Conservation (phyloP, 2,329 filamentous ascomycete genomes). For the Talaromyces sp. region DNA sequence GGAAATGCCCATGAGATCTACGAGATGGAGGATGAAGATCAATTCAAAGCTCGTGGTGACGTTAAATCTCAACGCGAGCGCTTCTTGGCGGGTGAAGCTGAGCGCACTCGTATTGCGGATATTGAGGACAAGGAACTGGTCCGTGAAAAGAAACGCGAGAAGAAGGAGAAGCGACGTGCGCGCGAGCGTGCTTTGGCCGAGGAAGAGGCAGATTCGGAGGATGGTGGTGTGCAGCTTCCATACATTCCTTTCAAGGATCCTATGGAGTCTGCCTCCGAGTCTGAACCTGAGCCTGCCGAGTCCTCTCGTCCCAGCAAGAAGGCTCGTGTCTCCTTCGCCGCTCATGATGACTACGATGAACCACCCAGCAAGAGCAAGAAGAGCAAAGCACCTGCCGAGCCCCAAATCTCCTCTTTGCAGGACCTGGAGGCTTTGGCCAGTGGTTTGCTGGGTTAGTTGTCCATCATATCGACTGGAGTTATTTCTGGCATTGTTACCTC, state of each 20-base stretch:
- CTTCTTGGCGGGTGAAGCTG: conserved; percentile 77
- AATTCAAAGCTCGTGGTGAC: conserved; percentile 74
- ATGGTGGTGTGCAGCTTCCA: conserved; percentile 21
- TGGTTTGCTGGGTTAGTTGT: conserved; percentile 41
- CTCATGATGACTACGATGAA: conserved; percentile 31
- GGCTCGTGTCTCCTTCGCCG: conserved; percentile 43
- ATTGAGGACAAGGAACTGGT: conserved; percentile 78
- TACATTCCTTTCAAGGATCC: conserved; percentile 25
- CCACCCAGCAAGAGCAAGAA: conserved; percentile 32
- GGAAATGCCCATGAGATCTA: conserved; percentile 83
- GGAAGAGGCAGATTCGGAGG: conserved; percentile 33
- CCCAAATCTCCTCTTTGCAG: conserved; percentile 49
- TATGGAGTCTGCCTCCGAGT: conserved; percentile 25
- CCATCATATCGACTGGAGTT: conserved; percentile 7
- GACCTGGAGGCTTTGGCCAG: conserved; percentile 52
- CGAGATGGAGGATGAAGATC: conserved; percentile 81
- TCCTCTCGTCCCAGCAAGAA: conserved; percentile 42
- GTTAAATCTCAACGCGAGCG: conserved; percentile 74
- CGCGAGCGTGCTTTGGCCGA: conserved; percentile 41
- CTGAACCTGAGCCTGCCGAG: conserved; percentile 19
- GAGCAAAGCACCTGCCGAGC: conserved; percentile 17
- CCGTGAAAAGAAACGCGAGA: conserved; percentile 67
- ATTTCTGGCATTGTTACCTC: not conserved
- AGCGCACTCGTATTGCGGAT: conserved; percentile 74
- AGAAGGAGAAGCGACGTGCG: conserved; percentile 50